Base-by-base conservation (phyloP, 2,329 filamentous ascomycete species). In the Sporothrix variecibatus region DNA sequence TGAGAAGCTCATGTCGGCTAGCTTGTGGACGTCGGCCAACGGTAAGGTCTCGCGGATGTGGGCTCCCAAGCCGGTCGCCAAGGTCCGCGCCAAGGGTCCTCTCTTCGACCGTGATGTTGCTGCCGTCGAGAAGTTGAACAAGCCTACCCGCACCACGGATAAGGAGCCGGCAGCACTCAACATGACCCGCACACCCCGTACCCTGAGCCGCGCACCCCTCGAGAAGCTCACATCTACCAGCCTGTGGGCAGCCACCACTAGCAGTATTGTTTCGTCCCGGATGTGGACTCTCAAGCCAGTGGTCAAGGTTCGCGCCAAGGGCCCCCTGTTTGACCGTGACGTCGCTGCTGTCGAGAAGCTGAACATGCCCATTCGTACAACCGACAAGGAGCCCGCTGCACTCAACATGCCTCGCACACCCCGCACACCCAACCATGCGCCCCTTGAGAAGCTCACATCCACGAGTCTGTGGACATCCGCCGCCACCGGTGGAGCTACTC, bases 121-220 rank as follows among this genome's bases (percentile, higher is more conserved):
- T 1, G 75, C 75, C 1, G 51, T 26, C 9, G 53, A 70, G 43
- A 74, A 74, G 67, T 12, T 71, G 49, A 56, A 20, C 49, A 23
- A 8, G 17, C 69, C 74, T 23, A 53, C 62, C 26, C 77, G 78
- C 38, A 77, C 75, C 11, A 79, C 78, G 7, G 40, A 69, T 7
- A 69, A 43, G n/a, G 75, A 76, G 46, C 77, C 76, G 7, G 78
- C 81, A 46, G 82, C 81, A 15, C 75, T 81, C 34, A 56, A 74
- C 46, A 80, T 81, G 77, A 71, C 72, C 7, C 80, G 79, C 62
- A 80, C 78, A 70, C 75, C 79, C 26, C 80, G 80, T 26, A 51
- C 43, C 4, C 65, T 8, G 6, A 51, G 26, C 43, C 43, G 26
- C 9, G 28, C 67, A 23, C 46, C 67, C 1, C 46, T 53, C 3